A percentile compares a stretch with the other conserved stretches of the same genome.
Conservation (phyloP, 108 stramenopile genomes). For the Pseudonitzschia pungens region DNA sequence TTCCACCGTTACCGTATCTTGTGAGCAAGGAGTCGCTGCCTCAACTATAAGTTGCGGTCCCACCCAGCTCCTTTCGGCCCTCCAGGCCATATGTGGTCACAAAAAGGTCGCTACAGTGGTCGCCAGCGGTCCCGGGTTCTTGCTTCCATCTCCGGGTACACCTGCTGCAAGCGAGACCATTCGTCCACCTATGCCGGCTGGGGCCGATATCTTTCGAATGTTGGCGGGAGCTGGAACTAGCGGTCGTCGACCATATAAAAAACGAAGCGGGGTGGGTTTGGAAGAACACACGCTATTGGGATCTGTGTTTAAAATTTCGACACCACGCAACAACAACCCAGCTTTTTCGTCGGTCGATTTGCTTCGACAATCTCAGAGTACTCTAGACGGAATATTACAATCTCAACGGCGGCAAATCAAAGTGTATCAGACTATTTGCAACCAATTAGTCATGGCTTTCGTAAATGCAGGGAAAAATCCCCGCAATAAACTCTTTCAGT, state of each 20-base stretch:
- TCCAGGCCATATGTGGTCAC: conserved; percentile 64
- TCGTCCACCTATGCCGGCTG: conserved; percentile 42
- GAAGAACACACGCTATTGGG: conserved; percentile 84
- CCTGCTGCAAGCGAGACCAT: conserved; percentile 52
- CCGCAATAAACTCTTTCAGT: conserved; percentile 58
- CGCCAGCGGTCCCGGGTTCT: conserved; percentile 48
- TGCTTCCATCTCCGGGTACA: conserved; percentile 57
- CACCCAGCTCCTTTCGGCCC: conserved; percentile 54
- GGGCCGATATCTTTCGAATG: conserved; percentile 37
- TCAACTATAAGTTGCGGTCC: conserved; percentile 28
- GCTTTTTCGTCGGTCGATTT: conserved; percentile 42
- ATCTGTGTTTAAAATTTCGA: conserved; percentile 54
- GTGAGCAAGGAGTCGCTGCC: background rate
- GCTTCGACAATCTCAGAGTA: conserved; percentile 45
- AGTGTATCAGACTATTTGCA: conserved; percentile 63
- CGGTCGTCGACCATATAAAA: conserved; percentile 35
- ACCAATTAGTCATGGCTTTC: conserved; percentile 61
- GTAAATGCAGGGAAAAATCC: conserved; percentile 71
- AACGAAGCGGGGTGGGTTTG: conserved; percentile 75
- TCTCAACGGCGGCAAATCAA: conserved; percentile 62
- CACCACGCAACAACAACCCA: conserved; percentile 57
- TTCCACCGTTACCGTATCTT: conserved; percentile 37
- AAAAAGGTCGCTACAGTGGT: conserved; percentile 66
- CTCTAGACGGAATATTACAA: conserved; percentile 49
- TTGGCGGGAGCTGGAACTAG: conserved; percentile 31